Percentiles rank a stretch among this genome's conserved stretches.
These are phyloP conservation scores for Amylocystis lapponica DNA, from an alignment of 768 basidiomycete species.

Conservation along the genomic window DNA sequence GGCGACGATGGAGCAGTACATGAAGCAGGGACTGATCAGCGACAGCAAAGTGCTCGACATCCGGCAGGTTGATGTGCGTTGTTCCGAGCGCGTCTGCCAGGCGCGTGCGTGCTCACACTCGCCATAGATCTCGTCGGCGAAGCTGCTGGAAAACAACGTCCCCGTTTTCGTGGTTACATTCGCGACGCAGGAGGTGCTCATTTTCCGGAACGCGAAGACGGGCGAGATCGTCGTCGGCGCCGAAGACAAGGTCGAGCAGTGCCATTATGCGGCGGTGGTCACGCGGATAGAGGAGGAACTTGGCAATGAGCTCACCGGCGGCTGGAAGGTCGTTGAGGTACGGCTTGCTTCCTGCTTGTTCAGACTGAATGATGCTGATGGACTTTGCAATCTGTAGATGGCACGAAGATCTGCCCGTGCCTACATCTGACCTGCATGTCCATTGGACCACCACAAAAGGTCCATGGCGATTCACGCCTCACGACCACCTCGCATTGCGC, in stretches of 20 bases:
- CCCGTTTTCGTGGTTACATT: slow-evolving; percentile 92
- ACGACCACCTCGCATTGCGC: too few species aligned
- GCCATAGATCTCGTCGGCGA: slow-evolving; percentile 70
- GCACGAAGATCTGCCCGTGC: slow-evolving; percentile 45
- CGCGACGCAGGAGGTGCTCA: slow-evolving; percentile 86
- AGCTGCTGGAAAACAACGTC: slow-evolving; percentile 83
- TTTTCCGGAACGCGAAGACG: slow-evolving; percentile 88
- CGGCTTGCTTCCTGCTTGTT: too few species aligned
- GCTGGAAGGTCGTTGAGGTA: slow-evolving; percentile 98
- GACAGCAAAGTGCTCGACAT: slow-evolving; percentile 96
- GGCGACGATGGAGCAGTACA: slow-evolving; percentile 95
- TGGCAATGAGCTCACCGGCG: slow-evolving; percentile 89
- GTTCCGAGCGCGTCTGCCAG: neutral
- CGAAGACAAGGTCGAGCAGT: slow-evolving; percentile 89
- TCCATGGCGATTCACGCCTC: too few species aligned
- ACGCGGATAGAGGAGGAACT: slow-evolving; percentile 86
- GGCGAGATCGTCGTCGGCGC: slow-evolving; percentile 84
- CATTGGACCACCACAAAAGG: too few species aligned
- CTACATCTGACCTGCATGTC: slow-evolving; percentile 45
- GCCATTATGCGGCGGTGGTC: slow-evolving; percentile 86
- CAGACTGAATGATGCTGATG: too few species aligned
- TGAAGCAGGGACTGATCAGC: slow-evolving; percentile 83
- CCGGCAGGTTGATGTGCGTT: slow-evolving; percentile 88
- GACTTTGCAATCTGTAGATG: too few species aligned
- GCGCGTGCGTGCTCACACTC: neutral